A percentile compares a stretch with the other conserved stretches of the same genome.
phyloP scores from a whole-genome alignment of 148 eudicot species.

The Fagopyrum homotropicum region DNA sequence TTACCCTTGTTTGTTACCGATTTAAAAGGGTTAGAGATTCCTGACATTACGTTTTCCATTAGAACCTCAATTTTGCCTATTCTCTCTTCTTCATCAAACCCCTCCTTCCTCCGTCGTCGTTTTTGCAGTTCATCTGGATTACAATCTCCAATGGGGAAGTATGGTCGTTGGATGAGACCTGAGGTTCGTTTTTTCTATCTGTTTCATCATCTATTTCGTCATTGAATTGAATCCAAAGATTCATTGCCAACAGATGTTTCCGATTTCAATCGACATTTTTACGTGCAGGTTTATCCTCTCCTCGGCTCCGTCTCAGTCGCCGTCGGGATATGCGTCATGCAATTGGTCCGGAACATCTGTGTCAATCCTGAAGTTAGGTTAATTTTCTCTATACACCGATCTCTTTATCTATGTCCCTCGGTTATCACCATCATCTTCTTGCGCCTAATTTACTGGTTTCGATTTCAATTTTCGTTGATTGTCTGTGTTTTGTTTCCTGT shows the following conservation, averaged over 20 bases:
- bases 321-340: slow-evolving; percentile 31
- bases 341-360: slow-evolving; percentile 33
- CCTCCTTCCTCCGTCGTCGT: background rate
- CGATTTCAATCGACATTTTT: background rate
- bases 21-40: background rate
- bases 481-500: background rate
- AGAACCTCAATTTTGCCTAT: background rate
- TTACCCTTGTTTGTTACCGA: background rate
- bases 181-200: slow-evolving; percentile 19
- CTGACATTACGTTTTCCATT: background rate
- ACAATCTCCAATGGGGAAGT: slow-evolving; percentile 20
- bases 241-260: no score
- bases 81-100: background rate
- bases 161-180: slow-evolving; percentile 35
- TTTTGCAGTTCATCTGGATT: background rate
- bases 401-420: background rate
- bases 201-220: background rate
- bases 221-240: background rate
- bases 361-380: slow-evolving; percentile 48
- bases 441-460: background rate
- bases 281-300: slow-evolving; percentile 28
- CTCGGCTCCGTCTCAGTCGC: slow-evolving; percentile 33
- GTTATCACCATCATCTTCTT: background rate
- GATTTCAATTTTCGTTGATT: background rate
- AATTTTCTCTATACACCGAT: background rate